Conservation (phyloP, 129 eudicot genomes). For the Lonicera japonica region DNA sequence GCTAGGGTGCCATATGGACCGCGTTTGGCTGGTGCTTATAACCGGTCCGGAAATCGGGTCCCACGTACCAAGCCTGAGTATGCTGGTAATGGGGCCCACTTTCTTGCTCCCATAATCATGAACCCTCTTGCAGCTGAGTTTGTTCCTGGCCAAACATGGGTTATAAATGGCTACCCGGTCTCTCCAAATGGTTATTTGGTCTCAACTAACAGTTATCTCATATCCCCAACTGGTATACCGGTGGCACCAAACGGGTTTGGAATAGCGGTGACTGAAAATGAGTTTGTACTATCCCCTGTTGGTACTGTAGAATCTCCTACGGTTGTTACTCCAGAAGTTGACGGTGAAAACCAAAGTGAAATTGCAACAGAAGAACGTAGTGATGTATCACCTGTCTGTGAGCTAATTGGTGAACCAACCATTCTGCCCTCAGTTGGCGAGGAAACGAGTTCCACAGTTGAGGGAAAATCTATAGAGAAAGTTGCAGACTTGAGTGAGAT, state of each 20-base stretch:
- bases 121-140: conserved; percentile 96
- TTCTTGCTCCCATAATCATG: conserved; percentile 64
- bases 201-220: conserved; percentile 49
- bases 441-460: conserved; percentile 22
- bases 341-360: conserved; percentile 25
- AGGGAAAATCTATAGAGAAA: conserved; percentile 3
- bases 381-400: conserved; percentile 9
- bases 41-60: conserved; percentile 60
- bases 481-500: not conserved
- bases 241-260: conserved; percentile 27
- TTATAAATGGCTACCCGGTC: conserved; percentile 55
- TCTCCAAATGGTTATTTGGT: conserved; percentile 59
- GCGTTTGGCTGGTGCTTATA: conserved; percentile 74
- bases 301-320: conserved; percentile 47
- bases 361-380: conserved; percentile 18
- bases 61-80: conserved; percentile 56
- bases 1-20: conserved; percentile 97
- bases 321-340: conserved; percentile 28
- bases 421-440: conserved; percentile 4
- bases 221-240: conserved; percentile 43
- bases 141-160: conserved; percentile 84
- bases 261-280: conserved; percentile 28
- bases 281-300: conserved; percentile 27
- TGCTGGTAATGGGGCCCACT: no score
- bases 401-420: conserved; percentile 8